Evolutionary conservation across 768 basidiomycete species (phyloP).

Genomic region (Rhodotorula paludigena): DNA sequence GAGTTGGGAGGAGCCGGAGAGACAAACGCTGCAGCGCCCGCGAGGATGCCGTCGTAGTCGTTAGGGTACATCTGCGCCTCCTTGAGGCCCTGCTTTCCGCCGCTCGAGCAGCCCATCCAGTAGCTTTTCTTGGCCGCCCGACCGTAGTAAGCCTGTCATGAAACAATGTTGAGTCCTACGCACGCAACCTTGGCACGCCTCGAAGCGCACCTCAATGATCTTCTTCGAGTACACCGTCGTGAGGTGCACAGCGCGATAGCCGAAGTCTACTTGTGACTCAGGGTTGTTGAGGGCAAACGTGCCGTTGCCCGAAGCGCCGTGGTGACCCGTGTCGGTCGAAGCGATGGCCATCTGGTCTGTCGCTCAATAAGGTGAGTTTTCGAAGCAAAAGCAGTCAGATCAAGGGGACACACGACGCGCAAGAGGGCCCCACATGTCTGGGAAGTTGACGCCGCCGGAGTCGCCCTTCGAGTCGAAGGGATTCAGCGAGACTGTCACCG

Average conservation of each 20-base stretch:
- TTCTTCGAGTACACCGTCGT: constrained; percentile 35
- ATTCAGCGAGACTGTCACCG: too few relatives aligned
- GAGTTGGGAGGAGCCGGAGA: too few relatives aligned
- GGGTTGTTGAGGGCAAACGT: constrained; percentile 26
- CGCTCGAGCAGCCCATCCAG: constrained; percentile 39
- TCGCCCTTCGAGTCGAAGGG: not conserved
- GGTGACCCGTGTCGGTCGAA: constrained; percentile 29
- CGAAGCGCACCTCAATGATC: constrained; percentile 27
- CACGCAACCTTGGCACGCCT: too few relatives aligned
- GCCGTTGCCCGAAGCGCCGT: constrained; percentile 14
- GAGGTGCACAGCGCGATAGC: constrained; percentile 35
- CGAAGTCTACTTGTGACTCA: constrained; percentile 34
- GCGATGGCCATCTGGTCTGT: constrained; percentile 18
- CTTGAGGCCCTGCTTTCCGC: constrained; percentile 40
- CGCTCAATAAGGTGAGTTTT: not conserved
- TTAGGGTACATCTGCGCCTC: constrained; percentile 27
- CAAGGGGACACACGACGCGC: too few relatives aligned
- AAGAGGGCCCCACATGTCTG: constrained; percentile 1
- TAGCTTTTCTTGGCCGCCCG: constrained; percentile 15
- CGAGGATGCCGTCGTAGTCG: constrained; percentile 34
- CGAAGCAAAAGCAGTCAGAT: not conserved
- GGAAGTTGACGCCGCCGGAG: not conserved
- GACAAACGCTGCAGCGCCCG: constrained; percentile 18
- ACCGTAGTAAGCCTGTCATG: constrained; percentile 24
- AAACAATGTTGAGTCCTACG: not conserved